Percentiles rank a stretch among this genome's conserved stretches.
Evolutionary conservation across 2,329 filamentous ascomycete genomes (phyloP).

Genomic region (Neocatenulostroma microsporum): DNA sequence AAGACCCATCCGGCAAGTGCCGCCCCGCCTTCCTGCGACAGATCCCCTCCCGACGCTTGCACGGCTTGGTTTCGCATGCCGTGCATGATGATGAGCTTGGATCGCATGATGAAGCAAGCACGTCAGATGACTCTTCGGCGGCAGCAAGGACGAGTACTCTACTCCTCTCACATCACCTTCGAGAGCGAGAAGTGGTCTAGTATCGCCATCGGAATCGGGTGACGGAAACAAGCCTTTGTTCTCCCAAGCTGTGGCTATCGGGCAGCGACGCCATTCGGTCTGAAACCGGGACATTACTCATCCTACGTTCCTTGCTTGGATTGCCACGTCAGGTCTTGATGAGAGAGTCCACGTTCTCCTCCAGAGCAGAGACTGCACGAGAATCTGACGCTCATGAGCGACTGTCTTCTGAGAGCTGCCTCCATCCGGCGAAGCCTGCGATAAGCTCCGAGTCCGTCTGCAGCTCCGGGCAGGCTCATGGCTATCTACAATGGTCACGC

Average conservation of each 20-base stretch:
- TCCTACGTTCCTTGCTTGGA: too few species aligned
- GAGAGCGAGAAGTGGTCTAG: too few species aligned
- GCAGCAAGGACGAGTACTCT: not conserved
- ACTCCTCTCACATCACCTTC: too few species aligned
- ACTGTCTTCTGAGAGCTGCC: too few species aligned
- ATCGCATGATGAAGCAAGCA: slow-evolving; percentile 2
- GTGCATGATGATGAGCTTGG: slow-evolving; percentile 2
- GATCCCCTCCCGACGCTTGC: too few species aligned
- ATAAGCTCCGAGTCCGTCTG: too few species aligned
- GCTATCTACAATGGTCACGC: not conserved
- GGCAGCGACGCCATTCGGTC: not conserved
- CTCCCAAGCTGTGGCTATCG: not conserved
- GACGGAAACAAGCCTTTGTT: slow-evolving; percentile 1
- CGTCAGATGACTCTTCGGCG: slow-evolving; percentile 7
- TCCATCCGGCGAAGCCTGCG: too few species aligned
- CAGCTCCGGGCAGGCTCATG: not conserved
- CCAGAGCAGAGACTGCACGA: too few species aligned
- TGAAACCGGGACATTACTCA: slow-evolving; percentile 2
- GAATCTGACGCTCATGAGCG: too few species aligned
- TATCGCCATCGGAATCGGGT: not conserved
- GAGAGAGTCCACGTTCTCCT: too few species aligned
- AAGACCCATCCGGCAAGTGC: slow-evolving; percentile 1
- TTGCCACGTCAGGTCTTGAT: too few species aligned
- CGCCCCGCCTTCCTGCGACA: too few species aligned
- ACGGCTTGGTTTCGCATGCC: not conserved